Evolutionary conservation across 176 grass and related monocot species (phyloP).

Genomic region (Saccharum officinarum): DNA sequence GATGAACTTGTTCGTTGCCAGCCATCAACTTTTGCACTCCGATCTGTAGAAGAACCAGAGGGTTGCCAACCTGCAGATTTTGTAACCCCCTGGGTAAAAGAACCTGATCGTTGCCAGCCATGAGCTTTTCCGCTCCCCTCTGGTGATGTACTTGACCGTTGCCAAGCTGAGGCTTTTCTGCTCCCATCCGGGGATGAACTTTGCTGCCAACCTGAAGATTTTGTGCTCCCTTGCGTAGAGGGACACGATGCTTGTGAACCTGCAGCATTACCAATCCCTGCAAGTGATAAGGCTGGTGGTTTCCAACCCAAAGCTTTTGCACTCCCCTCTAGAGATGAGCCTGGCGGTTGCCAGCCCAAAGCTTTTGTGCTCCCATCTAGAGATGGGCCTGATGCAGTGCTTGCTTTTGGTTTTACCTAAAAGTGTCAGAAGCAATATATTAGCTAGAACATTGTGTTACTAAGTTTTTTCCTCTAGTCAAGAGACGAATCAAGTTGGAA

Average conservation of each 20-base stretch:
- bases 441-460: slow-evolving; percentile 2
- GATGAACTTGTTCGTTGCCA: slow-evolving; percentile 28
- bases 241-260: neutral
- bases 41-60: slow-evolving; percentile 21
- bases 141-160: slow-evolving; percentile 28
- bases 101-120: slow-evolving; percentile 16
- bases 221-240: neutral
- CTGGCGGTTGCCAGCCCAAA: slow-evolving; percentile 11
- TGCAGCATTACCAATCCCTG: neutral
- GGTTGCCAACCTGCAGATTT: slow-evolving; percentile 28
- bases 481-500: slow-evolving; percentile 13
- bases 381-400: slow-evolving; percentile 12
- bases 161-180: slow-evolving; percentile 24
- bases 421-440: slow-evolving; percentile 4
- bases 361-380: neutral
- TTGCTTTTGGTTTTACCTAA: slow-evolving; percentile 47
- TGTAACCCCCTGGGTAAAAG: neutral
- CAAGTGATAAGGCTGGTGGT: slow-evolving; percentile 15
- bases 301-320: slow-evolving; percentile 22
- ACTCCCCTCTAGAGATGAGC: slow-evolving; percentile 5
- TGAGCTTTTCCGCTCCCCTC: slow-evolving; percentile 9
- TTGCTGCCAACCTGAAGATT: slow-evolving; percentile 25
- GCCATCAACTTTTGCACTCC: slow-evolving; percentile 19
- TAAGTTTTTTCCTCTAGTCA: slow-evolving; percentile 21
- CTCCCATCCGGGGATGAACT: slow-evolving; percentile 5